phyloP scores from a whole-genome alignment of 1,284 basidiomycete species.

The Coniferiporia sulphurascens region DNA sequence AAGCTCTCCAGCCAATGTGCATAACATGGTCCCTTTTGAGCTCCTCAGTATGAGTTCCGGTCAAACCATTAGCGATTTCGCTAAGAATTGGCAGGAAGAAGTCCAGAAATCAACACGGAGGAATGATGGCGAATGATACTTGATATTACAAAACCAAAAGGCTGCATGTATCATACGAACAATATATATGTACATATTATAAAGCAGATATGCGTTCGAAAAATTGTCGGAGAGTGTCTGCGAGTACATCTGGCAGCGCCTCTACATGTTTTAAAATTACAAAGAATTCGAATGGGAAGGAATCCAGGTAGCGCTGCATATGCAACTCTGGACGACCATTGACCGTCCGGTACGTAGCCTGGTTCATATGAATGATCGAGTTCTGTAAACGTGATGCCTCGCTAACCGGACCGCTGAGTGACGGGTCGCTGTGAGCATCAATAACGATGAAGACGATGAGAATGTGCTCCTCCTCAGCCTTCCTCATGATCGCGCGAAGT shows the following conservation, averaged over 20 bases:
- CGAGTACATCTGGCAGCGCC: conserved; percentile 86
- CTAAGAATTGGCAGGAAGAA: conserved; percentile 57
- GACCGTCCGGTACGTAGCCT: conserved; percentile 83
- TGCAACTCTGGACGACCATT: conserved; percentile 86
- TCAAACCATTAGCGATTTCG: conserved; percentile 68
- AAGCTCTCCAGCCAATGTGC: conserved; percentile 72
- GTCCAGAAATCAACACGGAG: conserved; percentile 36
- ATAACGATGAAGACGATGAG: conserved; percentile 97
- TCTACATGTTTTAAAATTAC: conserved; percentile 91
- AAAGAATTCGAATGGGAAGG: conserved; percentile 98
- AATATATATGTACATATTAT: conserved; percentile 2
- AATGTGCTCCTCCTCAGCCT: conserved; percentile 86
- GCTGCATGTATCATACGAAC: not conserved
- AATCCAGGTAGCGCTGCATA: conserved; percentile 88
- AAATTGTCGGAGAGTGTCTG: conserved; percentile 91
- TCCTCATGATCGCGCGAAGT: conserved; percentile 76
- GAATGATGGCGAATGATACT: not conserved
- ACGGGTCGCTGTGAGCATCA: conserved; percentile 70
- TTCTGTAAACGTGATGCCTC: conserved; percentile 36
- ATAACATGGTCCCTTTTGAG: conserved; percentile 92
- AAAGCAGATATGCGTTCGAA: conserved; percentile 64
- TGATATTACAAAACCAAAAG: not conserved
- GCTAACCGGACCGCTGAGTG: conserved; percentile 23
- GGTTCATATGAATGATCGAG: conserved; percentile 92
- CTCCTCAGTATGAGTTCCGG: conserved; percentile 77